A percentile compares a stretch with the other conserved stretches of the same genome.
Conservation (phyloP, 2,329 filamentous ascomycete genomes). For the Apiospora aurea region DNA sequence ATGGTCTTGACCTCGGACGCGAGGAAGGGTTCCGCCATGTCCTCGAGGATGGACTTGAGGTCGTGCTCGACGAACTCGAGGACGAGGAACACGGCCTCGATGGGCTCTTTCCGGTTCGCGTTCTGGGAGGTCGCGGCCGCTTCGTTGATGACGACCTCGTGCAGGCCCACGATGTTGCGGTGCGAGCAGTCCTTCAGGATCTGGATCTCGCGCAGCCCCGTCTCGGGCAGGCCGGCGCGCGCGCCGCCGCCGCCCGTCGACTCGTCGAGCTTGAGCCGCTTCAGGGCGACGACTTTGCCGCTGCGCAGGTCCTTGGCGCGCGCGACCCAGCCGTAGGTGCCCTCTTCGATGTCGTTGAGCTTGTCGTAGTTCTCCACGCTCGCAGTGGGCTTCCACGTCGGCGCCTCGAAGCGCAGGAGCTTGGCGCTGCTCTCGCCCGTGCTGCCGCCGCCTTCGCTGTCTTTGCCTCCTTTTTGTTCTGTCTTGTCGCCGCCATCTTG, state of each 20-base stretch:
- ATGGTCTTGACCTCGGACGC: slow-evolving; percentile 93
- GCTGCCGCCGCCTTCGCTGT: slow-evolving; percentile 26
- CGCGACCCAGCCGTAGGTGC: slow-evolving; percentile 94
- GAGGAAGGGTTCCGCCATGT: slow-evolving; percentile 93
- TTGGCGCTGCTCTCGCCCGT: slow-evolving; percentile 48
- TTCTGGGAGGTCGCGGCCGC: slow-evolving; percentile 43
- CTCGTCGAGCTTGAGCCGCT: slow-evolving; percentile 89
- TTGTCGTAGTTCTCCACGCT: slow-evolving; percentile 90
- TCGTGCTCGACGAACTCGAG: slow-evolving; percentile 99
- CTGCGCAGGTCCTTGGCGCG: slow-evolving; percentile 78
- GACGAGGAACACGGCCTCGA: slow-evolving; percentile 82
- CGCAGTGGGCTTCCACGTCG: slow-evolving; percentile 72
- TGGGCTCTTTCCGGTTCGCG: slow-evolving; percentile 33
- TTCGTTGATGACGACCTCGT: slow-evolving; percentile 82
- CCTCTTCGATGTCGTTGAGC: slow-evolving; percentile 96
- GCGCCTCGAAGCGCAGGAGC: slow-evolving; percentile 75
- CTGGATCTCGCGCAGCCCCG: slow-evolving; percentile 91
- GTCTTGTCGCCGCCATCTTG: slow-evolving; percentile 36
- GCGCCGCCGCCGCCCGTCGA: slow-evolving; percentile 33
- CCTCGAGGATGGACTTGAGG: slow-evolving; percentile 88
- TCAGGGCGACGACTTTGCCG: slow-evolving; percentile 85
- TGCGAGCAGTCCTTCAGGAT: slow-evolving; percentile 84
- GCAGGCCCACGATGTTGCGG: slow-evolving; percentile 80
- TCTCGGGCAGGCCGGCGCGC: slow-evolving; percentile 81
- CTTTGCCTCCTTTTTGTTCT: slow-evolving; percentile 21